Evolutionary conservation across 78 protist species (phyloP).

Genomic region (Diacronema lutheri): DNA sequence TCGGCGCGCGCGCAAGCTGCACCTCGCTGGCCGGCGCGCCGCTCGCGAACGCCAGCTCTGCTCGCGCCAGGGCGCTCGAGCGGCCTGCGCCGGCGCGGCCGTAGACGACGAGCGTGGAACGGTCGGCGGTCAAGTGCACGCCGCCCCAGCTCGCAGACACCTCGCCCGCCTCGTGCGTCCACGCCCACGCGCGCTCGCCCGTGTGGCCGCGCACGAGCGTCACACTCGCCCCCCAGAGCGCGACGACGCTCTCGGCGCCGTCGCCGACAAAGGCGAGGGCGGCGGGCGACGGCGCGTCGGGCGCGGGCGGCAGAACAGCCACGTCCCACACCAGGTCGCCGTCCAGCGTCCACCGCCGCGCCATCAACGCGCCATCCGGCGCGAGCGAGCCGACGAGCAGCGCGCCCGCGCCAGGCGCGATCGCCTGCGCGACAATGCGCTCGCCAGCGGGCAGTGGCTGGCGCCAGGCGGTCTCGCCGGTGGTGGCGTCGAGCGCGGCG

Average conservation of each 20-base stretch:
- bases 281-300: background rate
- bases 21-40: too few species aligned
- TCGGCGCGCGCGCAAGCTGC: too few species aligned
- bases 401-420: background rate
- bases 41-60: too few species aligned
- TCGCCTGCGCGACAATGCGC: background rate
- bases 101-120: too few species aligned
- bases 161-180: too few species aligned
- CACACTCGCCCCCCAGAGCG: background rate
- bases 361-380: background rate
- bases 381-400: background rate
- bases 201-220: background rate
- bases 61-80: too few species aligned
- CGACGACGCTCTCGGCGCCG: background rate
- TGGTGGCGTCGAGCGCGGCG: background rate
- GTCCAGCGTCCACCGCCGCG: background rate
- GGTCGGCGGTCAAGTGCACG: too few species aligned
- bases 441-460: background rate
- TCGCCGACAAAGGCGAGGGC: background rate
- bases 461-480: background rate
- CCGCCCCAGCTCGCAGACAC: too few species aligned
- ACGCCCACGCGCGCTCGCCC: background rate
- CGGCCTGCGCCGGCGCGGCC: too few species aligned
- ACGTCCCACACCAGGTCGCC: slow-evolving; percentile 5
- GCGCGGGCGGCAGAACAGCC: background rate